Evolutionary conservation across 148 eudicot genomes (phyloP).

Genomic region (Nepenthes gracilis): DNA sequence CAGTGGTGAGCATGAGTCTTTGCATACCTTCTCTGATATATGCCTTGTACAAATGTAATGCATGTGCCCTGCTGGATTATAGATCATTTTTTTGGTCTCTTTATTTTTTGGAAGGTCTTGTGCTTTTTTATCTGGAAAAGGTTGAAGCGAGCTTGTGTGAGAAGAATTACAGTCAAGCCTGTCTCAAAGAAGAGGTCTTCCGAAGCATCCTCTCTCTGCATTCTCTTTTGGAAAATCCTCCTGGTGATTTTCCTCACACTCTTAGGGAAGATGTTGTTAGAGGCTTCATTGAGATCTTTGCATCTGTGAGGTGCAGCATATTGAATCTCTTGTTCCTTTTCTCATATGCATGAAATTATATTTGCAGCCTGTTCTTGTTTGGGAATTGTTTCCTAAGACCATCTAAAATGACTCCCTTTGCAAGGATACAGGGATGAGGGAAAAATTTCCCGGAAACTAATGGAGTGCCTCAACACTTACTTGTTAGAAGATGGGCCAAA

Average conservation of each 20-base stretch:
- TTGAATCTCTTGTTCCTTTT: slow-evolving; percentile 2
- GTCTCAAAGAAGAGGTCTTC: slow-evolving; percentile 62
- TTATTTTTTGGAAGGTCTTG: slow-evolving; percentile 36
- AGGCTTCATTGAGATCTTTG: slow-evolving; percentile 53
- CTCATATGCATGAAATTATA: background rate
- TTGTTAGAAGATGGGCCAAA: slow-evolving; percentile 89
- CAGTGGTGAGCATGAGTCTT: slow-evolving; percentile 42
- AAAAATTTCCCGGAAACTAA: slow-evolving; percentile 65
- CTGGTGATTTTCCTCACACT: slow-evolving; percentile 77
- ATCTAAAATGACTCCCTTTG: slow-evolving; percentile 1
- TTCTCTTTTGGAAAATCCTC: slow-evolving; percentile 86
- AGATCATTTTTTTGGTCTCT: slow-evolving; percentile 9
- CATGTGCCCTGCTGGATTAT: background rate
- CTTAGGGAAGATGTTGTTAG: slow-evolving; percentile 56
- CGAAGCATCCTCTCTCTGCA: slow-evolving; percentile 64
- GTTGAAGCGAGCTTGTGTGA: slow-evolving; percentile 47
- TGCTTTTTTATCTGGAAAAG: slow-evolving; percentile 64
- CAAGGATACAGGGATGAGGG: slow-evolving; percentile 59
- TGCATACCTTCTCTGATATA: background rate
- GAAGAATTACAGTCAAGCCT: slow-evolving; percentile 28
- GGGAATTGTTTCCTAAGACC: background rate
- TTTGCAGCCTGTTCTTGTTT: background rate
- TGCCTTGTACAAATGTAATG: background rate
- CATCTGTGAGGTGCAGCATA: slow-evolving; percentile 39
- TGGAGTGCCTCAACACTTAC: slow-evolving; percentile 76